A percentile compares a stretch with the other conserved stretches of the same genome.
Conservation (phyloP, 129 eudicot genomes). For the Arctium lappa region DNA sequence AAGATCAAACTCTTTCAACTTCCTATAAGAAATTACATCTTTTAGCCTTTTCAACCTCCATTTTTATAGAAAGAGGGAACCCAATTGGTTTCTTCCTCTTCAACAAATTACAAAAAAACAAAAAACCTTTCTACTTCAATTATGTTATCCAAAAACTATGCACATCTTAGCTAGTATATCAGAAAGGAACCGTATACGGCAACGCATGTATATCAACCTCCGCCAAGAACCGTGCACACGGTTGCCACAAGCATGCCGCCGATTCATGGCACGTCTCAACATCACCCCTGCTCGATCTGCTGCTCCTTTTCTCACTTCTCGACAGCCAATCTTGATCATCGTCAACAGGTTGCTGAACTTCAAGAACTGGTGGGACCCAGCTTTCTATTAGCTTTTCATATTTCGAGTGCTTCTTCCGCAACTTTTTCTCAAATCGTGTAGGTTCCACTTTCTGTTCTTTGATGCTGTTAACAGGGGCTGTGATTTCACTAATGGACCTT, state of each 20-base stretch:
- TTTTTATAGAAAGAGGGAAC: background rate
- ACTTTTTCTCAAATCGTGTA: conserved; percentile 24
- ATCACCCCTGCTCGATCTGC: background rate
- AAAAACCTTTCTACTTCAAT: background rate
- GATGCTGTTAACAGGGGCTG: background rate
- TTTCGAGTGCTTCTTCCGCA: conserved; percentile 5
- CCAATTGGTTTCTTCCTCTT: conserved; percentile 14
- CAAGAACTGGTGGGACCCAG: conserved; percentile 34
- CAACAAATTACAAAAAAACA: conserved; percentile 19
- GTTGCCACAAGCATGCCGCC: conserved; percentile 30
- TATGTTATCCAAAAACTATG: conserved; percentile 10
- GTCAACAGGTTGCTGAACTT: background rate
- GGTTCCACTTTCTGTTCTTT: background rate
- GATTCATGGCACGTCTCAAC: conserved; percentile 17
- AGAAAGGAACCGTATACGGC: conserved; percentile 72
- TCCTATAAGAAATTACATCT: background rate
- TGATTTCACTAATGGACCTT: background rate
- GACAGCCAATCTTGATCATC: conserved; percentile 59
- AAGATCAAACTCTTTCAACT: background rate
- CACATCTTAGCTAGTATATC: conserved; percentile 14
- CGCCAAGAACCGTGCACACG: conserved; percentile 44
- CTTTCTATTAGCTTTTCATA: conserved; percentile 37
- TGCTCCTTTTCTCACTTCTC: conserved; percentile 10
- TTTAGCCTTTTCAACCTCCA: background rate
- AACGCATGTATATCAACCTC: conserved; percentile 63